Conservation (phyloP, 371 early-diverging fungal species). For the Rhizopus sp. region DNA sequence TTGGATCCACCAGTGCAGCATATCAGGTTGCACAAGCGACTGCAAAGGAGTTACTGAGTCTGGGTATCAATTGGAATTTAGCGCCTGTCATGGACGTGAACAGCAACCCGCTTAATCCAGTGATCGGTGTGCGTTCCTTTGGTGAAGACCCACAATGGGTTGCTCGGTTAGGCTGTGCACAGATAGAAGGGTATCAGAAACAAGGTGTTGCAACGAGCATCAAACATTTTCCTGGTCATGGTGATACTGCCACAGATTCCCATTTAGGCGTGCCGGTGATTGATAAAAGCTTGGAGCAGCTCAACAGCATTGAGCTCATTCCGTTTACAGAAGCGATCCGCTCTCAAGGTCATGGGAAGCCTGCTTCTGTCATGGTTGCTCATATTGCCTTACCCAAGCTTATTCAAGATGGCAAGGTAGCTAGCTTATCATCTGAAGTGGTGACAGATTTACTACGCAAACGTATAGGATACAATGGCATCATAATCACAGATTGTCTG, state of each 20-base stretch:
- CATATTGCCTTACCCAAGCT: constrained; percentile 49
- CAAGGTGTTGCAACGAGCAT: constrained; percentile 36
- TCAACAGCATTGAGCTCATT: constrained; percentile 39
- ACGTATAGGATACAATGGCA: constrained; percentile 42
- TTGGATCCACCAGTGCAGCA: constrained; percentile 30
- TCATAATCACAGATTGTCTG: constrained; percentile 52
- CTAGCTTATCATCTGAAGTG: constrained; percentile 42
- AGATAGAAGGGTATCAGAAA: constrained; percentile 42
- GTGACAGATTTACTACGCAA: constrained; percentile 38
- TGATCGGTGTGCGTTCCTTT: constrained; percentile 53
- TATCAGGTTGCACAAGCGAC: constrained; percentile 39
- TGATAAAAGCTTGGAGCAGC: constrained; percentile 38
- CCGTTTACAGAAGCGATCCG: constrained; percentile 39
- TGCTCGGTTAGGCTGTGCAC: constrained; percentile 37
- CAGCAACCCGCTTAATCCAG: constrained; percentile 53
- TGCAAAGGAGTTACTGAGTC: constrained; percentile 33
- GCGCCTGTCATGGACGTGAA: constrained; percentile 54
- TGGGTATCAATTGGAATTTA: constrained; percentile 55
- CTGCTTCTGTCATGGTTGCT: constrained; percentile 50
- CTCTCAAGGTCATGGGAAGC: constrained; percentile 20
- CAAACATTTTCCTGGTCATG: constrained; percentile 60
- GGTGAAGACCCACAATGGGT: constrained; percentile 43
- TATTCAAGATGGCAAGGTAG: constrained; percentile 22
- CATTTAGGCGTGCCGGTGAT: constrained; percentile 54
- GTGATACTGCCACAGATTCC: constrained; percentile 55